Evolutionary conservation across 768 basidiomycete genomes (phyloP), one percentile per base, ranked within the genome.

Genomic region (Lentinula sp.): DNA sequence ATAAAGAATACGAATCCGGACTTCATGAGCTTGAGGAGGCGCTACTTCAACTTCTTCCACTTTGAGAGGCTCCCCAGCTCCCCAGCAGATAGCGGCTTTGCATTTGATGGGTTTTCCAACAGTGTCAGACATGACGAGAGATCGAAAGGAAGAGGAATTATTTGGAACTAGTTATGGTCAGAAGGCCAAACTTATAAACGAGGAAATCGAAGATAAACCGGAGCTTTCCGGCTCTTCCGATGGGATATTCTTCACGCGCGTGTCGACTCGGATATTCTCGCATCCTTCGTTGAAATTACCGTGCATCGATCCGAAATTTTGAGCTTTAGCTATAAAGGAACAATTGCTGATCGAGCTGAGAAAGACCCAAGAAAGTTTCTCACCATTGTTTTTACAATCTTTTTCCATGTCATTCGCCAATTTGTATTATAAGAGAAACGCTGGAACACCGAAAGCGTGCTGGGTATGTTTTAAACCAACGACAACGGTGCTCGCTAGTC

Each of bases 31-130:
- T 63, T 77, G 79, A 42, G 97, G 97, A 52, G 96, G 95, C 18
- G 90, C 91, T 20, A 99, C 97, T 68, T 97, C 90, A 67, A 99
- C 86, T 42, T 93, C 86, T 74, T 98, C 96, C 68, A 98, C 77
- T 69, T 87, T 85, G 64, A 98, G 84, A 52, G 83, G 84, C 73
- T 93, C 83, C 65, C 90, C 90, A 12, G 95, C 94, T 59, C 82
- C 93, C 97, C 96, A 99, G 73, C 94, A 96, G 61, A 99, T 87
- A 42, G 93, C 92, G 37, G 93, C 95, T 73, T 93, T 96, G 80
- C 82, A 96, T 83, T 70, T 85, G 83, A 86, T 96, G 79, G 73
- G 74, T 73, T 91, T 87, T 64, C 94, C 93, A 66, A 73, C 78
- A 52, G 91, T 93, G 63, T 77, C 77, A 42, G 88, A 85, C 91